Conservation (phyloP, 2,329 filamentous ascomycete genomes). For the Monilinia laxa region DNA sequence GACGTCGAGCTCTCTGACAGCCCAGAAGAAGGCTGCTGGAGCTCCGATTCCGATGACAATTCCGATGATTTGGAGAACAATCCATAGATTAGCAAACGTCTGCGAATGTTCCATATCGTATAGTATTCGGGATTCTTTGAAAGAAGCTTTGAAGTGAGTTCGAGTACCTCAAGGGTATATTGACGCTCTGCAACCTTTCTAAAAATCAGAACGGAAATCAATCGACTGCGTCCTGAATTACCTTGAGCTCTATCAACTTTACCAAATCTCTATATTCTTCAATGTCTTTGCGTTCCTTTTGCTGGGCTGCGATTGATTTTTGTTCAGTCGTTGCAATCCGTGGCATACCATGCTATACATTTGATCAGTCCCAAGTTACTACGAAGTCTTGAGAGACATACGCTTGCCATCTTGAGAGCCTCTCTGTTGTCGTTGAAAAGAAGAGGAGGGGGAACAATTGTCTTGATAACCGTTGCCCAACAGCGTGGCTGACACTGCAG, state of each 20-base stretch:
- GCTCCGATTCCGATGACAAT: conserved; percentile 55
- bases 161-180: conserved; percentile 54
- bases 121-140: conserved; percentile 84
- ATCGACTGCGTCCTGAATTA: conserved; percentile 40
- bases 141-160: conserved; percentile 70
- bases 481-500: conserved; percentile 1
- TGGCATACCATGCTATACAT: conserved; percentile 75
- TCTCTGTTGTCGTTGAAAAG: background rate
- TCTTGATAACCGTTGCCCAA: background rate
- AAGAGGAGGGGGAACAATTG: background rate
- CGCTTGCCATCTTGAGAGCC: conserved; percentile 41
- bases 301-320: conserved; percentile 67
- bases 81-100: conserved; percentile 62
- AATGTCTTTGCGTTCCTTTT: conserved; percentile 74
- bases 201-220: conserved; percentile 26
- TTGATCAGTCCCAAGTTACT: conserved; percentile 33
- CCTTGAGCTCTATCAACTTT: conserved; percentile 63
- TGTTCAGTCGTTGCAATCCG: conserved; percentile 59
- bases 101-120: conserved; percentile 86
- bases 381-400: conserved; percentile 32
- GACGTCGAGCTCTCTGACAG: conserved; percentile 59
- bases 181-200: conserved; percentile 38
- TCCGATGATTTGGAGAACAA: conserved; percentile 55
- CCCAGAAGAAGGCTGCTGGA: conserved; percentile 53
- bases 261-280: conserved; percentile 72